Evolutionary conservation across 192 early-diverging fungal species (phyloP).

Genomic region (Geosiphon pyriformis): DNA sequence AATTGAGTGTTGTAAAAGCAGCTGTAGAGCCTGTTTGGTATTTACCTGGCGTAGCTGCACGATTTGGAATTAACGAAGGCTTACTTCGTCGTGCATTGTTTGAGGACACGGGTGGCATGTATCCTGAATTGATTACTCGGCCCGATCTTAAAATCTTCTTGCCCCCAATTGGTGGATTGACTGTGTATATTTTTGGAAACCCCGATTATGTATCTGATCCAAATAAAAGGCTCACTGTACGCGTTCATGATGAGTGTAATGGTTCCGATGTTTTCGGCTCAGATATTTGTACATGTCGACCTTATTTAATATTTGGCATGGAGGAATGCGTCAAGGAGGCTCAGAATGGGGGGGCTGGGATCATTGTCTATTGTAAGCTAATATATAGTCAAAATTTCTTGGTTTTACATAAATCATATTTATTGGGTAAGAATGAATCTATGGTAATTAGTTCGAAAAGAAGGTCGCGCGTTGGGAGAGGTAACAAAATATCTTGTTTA

Average conservation of each 20-base stretch:
- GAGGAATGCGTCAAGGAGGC: slow-evolving; percentile 84
- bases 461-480: slow-evolving; percentile 90
- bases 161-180: slow-evolving; percentile 89
- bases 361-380: slow-evolving; percentile 85
- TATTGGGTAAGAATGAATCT: background rate
- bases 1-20: slow-evolving; percentile 86
- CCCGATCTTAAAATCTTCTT: slow-evolving; percentile 91
- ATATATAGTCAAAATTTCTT: background rate
- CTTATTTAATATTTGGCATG: slow-evolving; percentile 83
- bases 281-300: slow-evolving; percentile 82
- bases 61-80: slow-evolving; percentile 82
- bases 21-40: slow-evolving; percentile 95
- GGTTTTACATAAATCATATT: background rate
- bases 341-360: slow-evolving; percentile 84
- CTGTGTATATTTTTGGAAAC: slow-evolving; percentile 91
- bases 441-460: slow-evolving; percentile 71
- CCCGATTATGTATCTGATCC: slow-evolving; percentile 78
- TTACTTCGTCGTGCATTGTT: slow-evolving; percentile 78
- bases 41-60: slow-evolving; percentile 84
- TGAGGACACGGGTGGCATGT: slow-evolving; percentile 93
- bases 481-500: slow-evolving; percentile 96
- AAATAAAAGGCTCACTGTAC: slow-evolving; percentile 71
- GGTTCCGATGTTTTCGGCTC: slow-evolving; percentile 84
- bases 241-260: slow-evolving; percentile 96
- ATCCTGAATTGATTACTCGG: slow-evolving; percentile 89